Evolutionary conservation across 2,329 filamentous ascomycete genomes (phyloP).

Genomic region (Graphiopsis chlorocephala): DNA sequence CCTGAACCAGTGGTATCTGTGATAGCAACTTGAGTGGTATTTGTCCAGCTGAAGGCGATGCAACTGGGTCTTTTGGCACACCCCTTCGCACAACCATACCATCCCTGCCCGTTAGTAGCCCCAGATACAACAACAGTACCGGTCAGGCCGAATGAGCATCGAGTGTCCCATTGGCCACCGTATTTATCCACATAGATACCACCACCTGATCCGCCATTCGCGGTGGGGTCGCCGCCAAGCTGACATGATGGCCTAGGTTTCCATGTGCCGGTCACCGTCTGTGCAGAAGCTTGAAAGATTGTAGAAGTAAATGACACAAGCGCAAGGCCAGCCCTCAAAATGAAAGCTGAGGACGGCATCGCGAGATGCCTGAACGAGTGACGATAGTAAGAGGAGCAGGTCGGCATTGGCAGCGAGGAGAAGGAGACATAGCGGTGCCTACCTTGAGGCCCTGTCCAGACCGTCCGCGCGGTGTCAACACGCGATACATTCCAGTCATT

Average conservation of each 20-base stretch:
- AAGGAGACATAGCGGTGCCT: slow-evolving; percentile 15
- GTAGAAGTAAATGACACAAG: neutral
- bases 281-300: neutral
- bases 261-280: neutral
- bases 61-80: neutral
- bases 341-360: slow-evolving; percentile 15
- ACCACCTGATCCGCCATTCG: neutral
- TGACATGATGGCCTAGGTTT: neutral
- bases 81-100: neutral
- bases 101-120: neutral
- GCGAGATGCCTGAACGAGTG: slow-evolving; percentile 13
- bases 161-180: neutral
- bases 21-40: neutral
- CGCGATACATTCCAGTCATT: slow-evolving; percentile 30
- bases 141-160: neutral
- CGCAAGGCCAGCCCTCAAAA: slow-evolving; percentile 14
- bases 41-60: neutral
- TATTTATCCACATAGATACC: neutral
- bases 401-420: neutral
- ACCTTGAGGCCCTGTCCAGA: slow-evolving; percentile 2
- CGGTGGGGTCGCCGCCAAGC: neutral
- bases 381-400: neutral
- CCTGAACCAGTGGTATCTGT: neutral
- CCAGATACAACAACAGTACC: neutral
- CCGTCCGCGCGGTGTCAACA: slow-evolving; percentile 20